Conservation (phyloP, 129 eudicot genomes). For the Helichrysum umbraculigerum region DNA sequence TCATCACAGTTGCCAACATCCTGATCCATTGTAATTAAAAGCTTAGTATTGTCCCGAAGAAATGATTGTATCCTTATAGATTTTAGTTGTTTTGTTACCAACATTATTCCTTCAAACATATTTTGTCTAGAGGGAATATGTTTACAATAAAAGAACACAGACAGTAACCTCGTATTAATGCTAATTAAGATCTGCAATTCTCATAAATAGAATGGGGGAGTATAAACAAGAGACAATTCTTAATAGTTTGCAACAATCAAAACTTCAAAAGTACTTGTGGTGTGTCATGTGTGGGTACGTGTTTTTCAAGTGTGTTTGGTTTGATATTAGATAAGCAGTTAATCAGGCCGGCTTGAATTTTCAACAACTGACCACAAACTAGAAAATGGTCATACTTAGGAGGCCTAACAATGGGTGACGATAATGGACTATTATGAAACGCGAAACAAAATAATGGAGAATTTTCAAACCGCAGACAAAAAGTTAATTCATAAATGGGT, state of each 20-base stretch:
- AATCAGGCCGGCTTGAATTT: neutral
- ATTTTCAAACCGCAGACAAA: no score
- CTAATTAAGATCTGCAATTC: neutral
- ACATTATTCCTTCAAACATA: neutral
- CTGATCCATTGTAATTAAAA: constrained; percentile 35
- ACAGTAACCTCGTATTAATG: neutral
- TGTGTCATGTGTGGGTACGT: no score
- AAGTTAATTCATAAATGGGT: no score
- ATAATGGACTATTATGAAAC: no score
- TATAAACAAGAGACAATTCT: no score
- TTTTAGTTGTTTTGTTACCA: neutral
- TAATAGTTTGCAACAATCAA: no score
- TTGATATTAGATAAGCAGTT: no score
- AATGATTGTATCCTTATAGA: neutral
- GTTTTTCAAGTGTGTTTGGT: no score
- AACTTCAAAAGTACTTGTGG: no score
- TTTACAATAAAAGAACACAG: neutral
- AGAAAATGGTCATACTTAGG: neutral
- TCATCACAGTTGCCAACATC: constrained; percentile 99
- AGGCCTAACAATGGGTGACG: neutral
- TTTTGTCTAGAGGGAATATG: neutral
- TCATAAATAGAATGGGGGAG: neutral
- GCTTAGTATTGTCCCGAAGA: neutral
- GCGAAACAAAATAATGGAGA: no score
- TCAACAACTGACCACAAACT: neutral